Conservation (phyloP, 805 yeast genomes). For the Saturnispora quitensis region DNA sequence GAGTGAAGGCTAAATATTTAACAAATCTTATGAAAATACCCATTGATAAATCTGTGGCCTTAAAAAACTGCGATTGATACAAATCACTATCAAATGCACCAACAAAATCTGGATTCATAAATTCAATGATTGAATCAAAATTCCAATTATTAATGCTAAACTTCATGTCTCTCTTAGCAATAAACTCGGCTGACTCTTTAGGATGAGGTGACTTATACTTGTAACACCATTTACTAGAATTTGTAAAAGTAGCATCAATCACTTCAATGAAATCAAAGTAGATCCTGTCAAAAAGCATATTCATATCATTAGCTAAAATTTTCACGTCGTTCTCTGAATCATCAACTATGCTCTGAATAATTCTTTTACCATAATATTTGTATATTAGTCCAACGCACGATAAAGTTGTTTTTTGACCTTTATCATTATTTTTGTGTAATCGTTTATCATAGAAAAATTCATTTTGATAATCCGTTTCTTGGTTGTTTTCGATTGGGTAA, state of each 20-base stretch:
- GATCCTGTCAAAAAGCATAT: conserved; percentile 58
- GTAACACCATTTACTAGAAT: conserved; percentile 1
- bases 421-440: conserved; percentile 7
- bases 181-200: neutral
- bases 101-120: conserved; percentile 77
- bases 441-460: conserved; percentile 3
- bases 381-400: conserved; percentile 88
- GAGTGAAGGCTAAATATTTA: conserved; percentile 63
- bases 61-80: conserved; percentile 48
- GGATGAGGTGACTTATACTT: conserved; percentile 1
- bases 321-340: conserved; percentile 17
- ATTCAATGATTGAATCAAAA: conserved; percentile 65
- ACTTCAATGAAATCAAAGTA: conserved; percentile 83
- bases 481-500: neutral
- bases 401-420: conserved; percentile 22
- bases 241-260: conserved; percentile 56
- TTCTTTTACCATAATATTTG: conserved; percentile 69
- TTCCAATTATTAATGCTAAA: conserved; percentile 65
- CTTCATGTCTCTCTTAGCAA: conserved; percentile 18
- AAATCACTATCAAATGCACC: conserved; percentile 49
- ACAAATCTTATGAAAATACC: conserved; percentile 57
- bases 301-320: conserved; percentile 32
- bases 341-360: conserved; percentile 40
- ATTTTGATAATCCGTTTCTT: neutral
- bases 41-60: conserved; percentile 75